Evolutionary conservation across 257 asterid species (phyloP), one percentile per base, ranked within the genome.

Genomic region (Solanum paucissectum): DNA sequence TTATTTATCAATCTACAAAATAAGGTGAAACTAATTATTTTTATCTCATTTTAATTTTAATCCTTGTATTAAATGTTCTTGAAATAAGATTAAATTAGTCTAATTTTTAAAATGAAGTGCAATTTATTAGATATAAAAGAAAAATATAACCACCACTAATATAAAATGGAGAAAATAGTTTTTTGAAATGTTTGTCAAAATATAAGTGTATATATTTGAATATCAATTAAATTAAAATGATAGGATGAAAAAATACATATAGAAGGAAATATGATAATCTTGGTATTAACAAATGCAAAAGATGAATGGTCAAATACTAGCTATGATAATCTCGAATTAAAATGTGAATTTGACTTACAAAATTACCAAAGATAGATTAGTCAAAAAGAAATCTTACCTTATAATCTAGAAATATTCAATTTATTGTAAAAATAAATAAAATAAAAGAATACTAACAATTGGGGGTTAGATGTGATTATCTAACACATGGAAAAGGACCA

Each of bases 401-500:
- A 6, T 71, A 29, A 32, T 34, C 10, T 36, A 29, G 52, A 38
- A 36, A 81, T 83, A 86, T 89, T 90, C 79, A 88, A 90, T 86
- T 69, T 29, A 52, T 23, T 10, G 16, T 23, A 29, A 52, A 27
- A 58, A 13, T 25, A 21, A 5, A 58, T 32, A 37, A 49, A 86
- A 29, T 23, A 16, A 4, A 55, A 37, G 7, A 23, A 6, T 6
- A 23, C 36, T 14, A 37, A 84, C 64, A 29, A 60, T 60, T n/a
- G 83, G 73, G 18, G 55, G 23, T 83, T 89, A 55, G 87, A 87
- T 49, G 87, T 82, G 88, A 84, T 86, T 74, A 38, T 82, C 64
- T 85, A 69, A 44, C 87, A 88, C 90, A 71, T 86, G 89, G 84
- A 72, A 86, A 7, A 36, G 69, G 89, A 86, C 89, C 86, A 72